phyloP scores from a whole-genome alignment of 2,329 filamentous ascomycete genomes.

The Tolypocladium paradoxum region DNA sequence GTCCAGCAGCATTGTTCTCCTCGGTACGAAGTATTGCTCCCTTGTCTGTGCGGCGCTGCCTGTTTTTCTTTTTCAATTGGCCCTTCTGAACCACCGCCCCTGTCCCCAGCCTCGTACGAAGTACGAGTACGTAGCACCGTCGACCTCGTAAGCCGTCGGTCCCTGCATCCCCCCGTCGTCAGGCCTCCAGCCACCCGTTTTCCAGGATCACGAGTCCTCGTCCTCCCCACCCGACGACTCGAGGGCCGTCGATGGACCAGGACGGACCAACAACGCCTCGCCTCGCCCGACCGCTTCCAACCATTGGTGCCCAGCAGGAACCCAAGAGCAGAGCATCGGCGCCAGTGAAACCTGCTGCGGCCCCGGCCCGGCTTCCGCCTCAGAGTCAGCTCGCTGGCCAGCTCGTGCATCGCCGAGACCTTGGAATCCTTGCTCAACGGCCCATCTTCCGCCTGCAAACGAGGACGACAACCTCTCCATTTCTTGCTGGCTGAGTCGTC shows the following conservation, averaged over 20 bases:
- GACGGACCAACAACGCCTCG: no score
- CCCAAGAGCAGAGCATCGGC: neutral
- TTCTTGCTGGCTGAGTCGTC: neutral
- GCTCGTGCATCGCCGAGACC: neutral
- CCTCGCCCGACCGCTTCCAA: neutral
- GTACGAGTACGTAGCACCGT: no score
- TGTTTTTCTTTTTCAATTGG: neutral
- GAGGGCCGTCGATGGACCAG: no score
- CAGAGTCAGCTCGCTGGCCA: neutral
- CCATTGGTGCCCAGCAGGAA: neutral
- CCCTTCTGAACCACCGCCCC: neutral
- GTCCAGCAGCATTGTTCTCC: neutral
- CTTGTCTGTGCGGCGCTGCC: neutral
- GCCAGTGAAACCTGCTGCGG: neutral
- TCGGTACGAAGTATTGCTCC: neutral
- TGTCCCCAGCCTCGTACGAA: neutral
- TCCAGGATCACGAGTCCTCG: neutral
- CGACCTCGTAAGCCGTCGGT: neutral
- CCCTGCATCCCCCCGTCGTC: neutral
- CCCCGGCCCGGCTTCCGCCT: neutral
- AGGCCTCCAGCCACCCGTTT: neutral
- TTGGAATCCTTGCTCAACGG: conserved; percentile 3
- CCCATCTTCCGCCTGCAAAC: neutral
- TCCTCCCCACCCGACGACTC: neutral
- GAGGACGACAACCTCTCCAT: neutral